Conservation (phyloP, 768 basidiomycete genomes). For the Termitomyces heimii region DNA sequence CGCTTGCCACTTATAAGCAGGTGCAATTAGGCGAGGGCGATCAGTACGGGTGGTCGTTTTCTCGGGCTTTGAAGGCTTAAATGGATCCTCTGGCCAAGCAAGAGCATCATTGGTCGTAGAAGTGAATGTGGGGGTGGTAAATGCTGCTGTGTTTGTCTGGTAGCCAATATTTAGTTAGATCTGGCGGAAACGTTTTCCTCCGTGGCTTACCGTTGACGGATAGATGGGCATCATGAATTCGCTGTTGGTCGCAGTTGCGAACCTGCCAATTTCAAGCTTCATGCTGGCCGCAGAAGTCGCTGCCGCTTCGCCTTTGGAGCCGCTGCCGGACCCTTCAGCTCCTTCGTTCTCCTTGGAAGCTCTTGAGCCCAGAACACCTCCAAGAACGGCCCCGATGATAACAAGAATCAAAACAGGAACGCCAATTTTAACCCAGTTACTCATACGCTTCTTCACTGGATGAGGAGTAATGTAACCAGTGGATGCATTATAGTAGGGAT, state of each 20-base stretch:
- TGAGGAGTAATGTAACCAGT: constrained; percentile 61
- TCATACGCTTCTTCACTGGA: constrained; percentile 44
- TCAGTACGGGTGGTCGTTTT: constrained; percentile 62
- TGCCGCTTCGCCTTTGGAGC: constrained; percentile 33
- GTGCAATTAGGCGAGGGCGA: constrained; percentile 90
- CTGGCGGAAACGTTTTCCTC: neutral
- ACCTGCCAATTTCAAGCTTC: constrained; percentile 58
- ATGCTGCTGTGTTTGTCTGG: constrained; percentile 73
- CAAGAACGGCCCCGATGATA: constrained; percentile 64
- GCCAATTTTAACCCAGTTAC: constrained; percentile 74
- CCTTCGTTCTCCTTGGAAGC: constrained; percentile 31
- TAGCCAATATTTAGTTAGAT: neutral
- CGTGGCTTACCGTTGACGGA: constrained; percentile 75
- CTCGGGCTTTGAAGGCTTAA: constrained; percentile 55
- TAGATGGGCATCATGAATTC: constrained; percentile 80
- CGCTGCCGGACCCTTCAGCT: constrained; percentile 21
- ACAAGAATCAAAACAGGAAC: constrained; percentile 60
- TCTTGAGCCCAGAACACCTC: constrained; percentile 72
- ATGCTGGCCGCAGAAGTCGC: constrained; percentile 53
- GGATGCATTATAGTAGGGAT: constrained; percentile 66
- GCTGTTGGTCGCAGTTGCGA: constrained; percentile 74
- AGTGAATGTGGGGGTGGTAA: constrained; percentile 66
- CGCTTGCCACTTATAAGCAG: constrained; percentile 85
- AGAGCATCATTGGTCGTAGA: constrained; percentile 42
- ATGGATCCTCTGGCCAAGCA: constrained; percentile 80